phyloP scores from a whole-genome alignment of 2,329 filamentous ascomycete species.

The Fusarium pseudoanthophilum region DNA sequence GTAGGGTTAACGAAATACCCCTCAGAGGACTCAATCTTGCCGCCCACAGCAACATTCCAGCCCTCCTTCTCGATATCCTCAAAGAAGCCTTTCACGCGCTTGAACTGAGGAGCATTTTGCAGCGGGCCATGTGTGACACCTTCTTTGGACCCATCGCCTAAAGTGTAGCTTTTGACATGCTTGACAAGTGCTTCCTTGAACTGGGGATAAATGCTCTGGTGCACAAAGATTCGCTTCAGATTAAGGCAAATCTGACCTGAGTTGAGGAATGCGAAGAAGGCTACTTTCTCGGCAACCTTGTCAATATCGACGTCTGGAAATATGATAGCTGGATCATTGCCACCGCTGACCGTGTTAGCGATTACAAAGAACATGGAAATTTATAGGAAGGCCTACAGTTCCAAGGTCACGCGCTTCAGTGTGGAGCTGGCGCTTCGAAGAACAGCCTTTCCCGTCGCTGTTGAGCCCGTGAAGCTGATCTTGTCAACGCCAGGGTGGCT shows the following conservation, averaged over 20 bases:
- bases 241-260: slow-evolving; percentile 54
- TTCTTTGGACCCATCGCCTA: slow-evolving; percentile 57
- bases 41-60: slow-evolving; percentile 56
- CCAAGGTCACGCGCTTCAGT: slow-evolving; percentile 70
- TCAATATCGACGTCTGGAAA: slow-evolving; percentile 65
- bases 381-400: slow-evolving; percentile 52
- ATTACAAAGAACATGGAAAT: fast-evolving
- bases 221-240: slow-evolving; percentile 70
- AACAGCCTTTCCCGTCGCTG: slow-evolving; percentile 68
- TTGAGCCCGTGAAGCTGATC: slow-evolving; percentile 72
- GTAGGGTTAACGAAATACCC: slow-evolving; percentile 69
- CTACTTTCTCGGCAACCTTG: slow-evolving; percentile 50
- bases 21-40: slow-evolving; percentile 36
- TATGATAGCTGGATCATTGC: slow-evolving; percentile 70
- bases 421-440: slow-evolving; percentile 65
- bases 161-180: slow-evolving; percentile 52
- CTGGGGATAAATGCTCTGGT: slow-evolving; percentile 66
- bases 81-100: slow-evolving; percentile 58
- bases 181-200: slow-evolving; percentile 58
- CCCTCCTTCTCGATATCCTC: slow-evolving; percentile 60
- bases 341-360: slow-evolving; percentile 49
- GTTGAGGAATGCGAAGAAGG: slow-evolving; percentile 61
- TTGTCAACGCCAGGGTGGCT: slow-evolving; percentile 68
- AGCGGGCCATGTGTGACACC: slow-evolving; percentile 64
- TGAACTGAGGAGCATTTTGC: slow-evolving; percentile 73